Evolutionary conservation across 345 rosid species (phyloP), one percentile per base, ranked within the genome.

Genomic region (Salix viminalis): DNA sequence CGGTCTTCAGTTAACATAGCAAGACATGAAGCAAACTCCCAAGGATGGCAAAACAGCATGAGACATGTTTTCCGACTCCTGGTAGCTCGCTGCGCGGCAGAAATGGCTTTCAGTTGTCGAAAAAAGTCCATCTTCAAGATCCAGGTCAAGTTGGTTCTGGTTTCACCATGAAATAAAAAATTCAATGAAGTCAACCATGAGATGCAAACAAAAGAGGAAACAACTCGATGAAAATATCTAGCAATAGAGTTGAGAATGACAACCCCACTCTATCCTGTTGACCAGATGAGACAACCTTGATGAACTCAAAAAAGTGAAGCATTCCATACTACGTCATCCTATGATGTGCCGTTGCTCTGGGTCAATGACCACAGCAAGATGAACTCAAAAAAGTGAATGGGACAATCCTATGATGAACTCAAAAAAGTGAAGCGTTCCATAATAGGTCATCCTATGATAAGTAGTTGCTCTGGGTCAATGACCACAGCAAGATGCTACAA

Each of bases 51-150:
- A 19, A 69, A 54, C 72, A 56, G 69, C 54, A 2, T 41, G 12
- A 41, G 44, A 41, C 13, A 41, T 41, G 44, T 41, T 41, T 41
- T 41, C 4, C 77, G 76, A 73, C 79, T 54, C 75, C 10, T n/a
- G 56, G 65, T 78, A 70, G 69, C 62, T 77, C 67, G 69, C 44
- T 48, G 11, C 2, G 83, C 72, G 77, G 77, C 75, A 77, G 73
- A 74, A 19, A 32, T 37, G 30, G 69, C 73, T 34, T 76, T 39
- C 67, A 71, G 72, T 71, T 78, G 74, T 58, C 1, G 16, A 54
- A 28, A 30, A 21, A 15, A 15, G 46, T 37, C 32, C 32, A 65
- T 36, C 34, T 70, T 37, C 71, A 42, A 16, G 64, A 71, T 75
- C 65, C 75, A 36, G 18, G 54, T 41, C 67, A 8, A 8, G 65